Percentiles rank a stretch among this genome's conserved stretches.
phyloP scores from a whole-genome alignment of 257 asterid genomes.

The Perilla frutescens region DNA sequence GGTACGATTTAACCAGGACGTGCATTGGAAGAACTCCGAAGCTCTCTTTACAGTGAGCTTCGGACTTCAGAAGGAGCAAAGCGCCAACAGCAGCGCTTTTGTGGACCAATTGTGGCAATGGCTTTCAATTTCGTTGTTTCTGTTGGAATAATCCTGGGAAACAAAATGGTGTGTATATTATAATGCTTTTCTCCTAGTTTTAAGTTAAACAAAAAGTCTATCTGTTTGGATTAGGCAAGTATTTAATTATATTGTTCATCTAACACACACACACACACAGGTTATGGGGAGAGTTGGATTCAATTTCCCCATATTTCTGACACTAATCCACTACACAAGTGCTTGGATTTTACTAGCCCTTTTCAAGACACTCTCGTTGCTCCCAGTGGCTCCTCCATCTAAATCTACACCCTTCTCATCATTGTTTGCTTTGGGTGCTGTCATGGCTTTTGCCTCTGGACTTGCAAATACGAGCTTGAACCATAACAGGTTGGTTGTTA shows the following conservation, averaged over 20 bases:
- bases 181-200: not conserved
- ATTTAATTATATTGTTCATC: too few species aligned
- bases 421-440: constrained; percentile 75
- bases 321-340: constrained; percentile 74
- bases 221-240: too few species aligned
- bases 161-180: constrained; percentile 59
- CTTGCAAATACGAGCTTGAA: constrained; percentile 84
- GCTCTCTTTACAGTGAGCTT: constrained; percentile 70
- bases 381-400: constrained; percentile 80
- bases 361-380: constrained; percentile 65
- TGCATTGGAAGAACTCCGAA: constrained; percentile 82
- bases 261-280: constrained; percentile 49
- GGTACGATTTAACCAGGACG: constrained; percentile 51
- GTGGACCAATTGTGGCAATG: constrained; percentile 81
- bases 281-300: constrained; percentile 94
- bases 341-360: constrained; percentile 82
- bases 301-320: constrained; percentile 81
- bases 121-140: constrained; percentile 86
- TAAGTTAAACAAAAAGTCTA: too few species aligned
- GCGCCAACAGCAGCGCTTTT: constrained; percentile 74
- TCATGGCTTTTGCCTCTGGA: constrained; percentile 90
- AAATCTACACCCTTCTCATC: constrained; percentile 78
- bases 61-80: constrained; percentile 85
- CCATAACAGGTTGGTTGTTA: constrained; percentile 82
- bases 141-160: constrained; percentile 80